Evolutionary conservation across 345 rosid genomes (phyloP).

Genomic region (Erysimum cheiranthoides): DNA sequence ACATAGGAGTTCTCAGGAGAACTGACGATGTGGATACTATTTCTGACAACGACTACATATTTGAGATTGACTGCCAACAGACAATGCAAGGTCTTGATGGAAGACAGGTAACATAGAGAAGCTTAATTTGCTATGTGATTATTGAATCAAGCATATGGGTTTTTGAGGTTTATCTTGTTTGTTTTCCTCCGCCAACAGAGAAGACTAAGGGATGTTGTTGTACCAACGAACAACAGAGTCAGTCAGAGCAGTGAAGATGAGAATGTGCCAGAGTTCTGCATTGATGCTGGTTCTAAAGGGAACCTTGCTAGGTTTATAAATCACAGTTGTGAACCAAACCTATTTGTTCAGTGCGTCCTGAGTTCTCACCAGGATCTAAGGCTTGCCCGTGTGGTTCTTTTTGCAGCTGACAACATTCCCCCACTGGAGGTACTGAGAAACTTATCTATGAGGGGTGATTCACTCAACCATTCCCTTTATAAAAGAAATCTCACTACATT

Average conservation of each 20-base stretch:
- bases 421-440: constrained; percentile 72
- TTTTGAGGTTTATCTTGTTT: constrained; percentile 4
- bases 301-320: constrained; percentile 90
- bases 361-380: constrained; percentile 80
- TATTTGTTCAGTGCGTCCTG: constrained; percentile 87
- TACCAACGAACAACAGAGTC: constrained; percentile 38
- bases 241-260: constrained; percentile 56
- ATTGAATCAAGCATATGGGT: constrained; percentile 11
- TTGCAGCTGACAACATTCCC: constrained; percentile 96
- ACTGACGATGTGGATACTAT: constrained; percentile 75
- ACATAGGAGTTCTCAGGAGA: constrained; percentile 69
- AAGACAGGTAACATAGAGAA: constrained; percentile 64
- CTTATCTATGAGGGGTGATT: background rate
- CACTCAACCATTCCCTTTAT: background rate
- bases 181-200: constrained; percentile 57
- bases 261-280: constrained; percentile 80
- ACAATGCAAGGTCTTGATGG: constrained; percentile 90
- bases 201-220: constrained; percentile 58
- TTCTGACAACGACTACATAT: constrained; percentile 75
- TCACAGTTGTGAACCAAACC: constrained; percentile 94
- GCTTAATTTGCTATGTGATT: constrained; percentile 13
- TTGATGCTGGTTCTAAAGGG: constrained; percentile 85
- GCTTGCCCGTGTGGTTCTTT: constrained; percentile 85
- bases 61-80: constrained; percentile 94
- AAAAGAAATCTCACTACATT: background rate